Evolutionary conservation across 176 grass and related monocot species (phyloP).

Genomic region (Rhynchospora breviuscula): DNA sequence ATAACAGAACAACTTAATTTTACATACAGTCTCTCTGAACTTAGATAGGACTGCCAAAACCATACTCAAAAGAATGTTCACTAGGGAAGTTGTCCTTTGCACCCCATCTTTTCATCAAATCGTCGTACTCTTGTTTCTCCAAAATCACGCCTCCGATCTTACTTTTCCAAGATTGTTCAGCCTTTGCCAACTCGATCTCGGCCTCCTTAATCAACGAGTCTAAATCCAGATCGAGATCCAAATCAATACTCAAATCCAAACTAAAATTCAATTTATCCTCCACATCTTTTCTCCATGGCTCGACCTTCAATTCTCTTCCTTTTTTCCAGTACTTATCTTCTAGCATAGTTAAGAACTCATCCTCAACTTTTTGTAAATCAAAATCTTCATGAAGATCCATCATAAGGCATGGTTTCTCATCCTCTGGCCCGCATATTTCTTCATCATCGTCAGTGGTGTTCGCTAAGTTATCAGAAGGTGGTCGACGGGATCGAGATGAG

Average conservation of each 20-base stretch:
- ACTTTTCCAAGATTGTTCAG: constrained; percentile 62
- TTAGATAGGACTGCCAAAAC: constrained; percentile 70
- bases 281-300: constrained; percentile 52
- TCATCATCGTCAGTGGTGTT: constrained; percentile 34
- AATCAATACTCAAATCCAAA: constrained; percentile 42
- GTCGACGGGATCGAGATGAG: constrained; percentile 37
- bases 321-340: constrained; percentile 64
- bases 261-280: constrained; percentile 58
- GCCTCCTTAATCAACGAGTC: constrained; percentile 62
- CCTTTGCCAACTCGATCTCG: constrained; percentile 73
- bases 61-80: constrained; percentile 29
- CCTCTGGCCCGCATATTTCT: constrained; percentile 24
- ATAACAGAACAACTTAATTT: background rate
- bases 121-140: constrained; percentile 83
- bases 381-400: constrained; percentile 56
- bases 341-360: constrained; percentile 85
- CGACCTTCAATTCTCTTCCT: background rate
- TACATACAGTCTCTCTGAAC: background rate
- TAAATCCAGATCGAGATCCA: constrained; percentile 51
- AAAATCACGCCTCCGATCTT: constrained; percentile 60
- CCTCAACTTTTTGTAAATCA: constrained; percentile 63
- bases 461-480: constrained; percentile 30
- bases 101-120: constrained; percentile 60
- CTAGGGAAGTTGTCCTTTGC: constrained; percentile 22
- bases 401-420: constrained; percentile 77